Conservation (phyloP, 106 monocot species). For the Dendrobium nobile region DNA sequence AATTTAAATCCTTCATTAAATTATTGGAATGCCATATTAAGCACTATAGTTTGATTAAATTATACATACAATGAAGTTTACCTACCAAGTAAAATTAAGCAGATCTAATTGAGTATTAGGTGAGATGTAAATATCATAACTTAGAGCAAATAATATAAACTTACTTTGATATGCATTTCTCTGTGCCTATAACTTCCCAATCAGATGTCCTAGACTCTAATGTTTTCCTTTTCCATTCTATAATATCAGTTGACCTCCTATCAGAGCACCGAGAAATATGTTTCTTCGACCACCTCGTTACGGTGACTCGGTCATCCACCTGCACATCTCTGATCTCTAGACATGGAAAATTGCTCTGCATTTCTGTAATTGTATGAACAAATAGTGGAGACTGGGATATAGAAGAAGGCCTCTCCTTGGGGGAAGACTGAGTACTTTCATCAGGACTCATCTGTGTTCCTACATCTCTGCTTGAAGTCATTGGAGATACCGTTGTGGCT, state of each 20-base stretch:
- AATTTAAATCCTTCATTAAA: neutral
- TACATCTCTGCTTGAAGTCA: constrained; percentile 53
- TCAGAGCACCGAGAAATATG: constrained; percentile 50
- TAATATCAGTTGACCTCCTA: constrained; percentile 44
- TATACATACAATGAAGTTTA: neutral
- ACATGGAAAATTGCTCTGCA: constrained; percentile 41
- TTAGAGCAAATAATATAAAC: constrained; percentile 3
- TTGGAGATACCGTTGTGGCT: constrained; percentile 21
- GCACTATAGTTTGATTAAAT: neutral
- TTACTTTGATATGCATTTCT: constrained; percentile 64
- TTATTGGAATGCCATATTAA: neutral
- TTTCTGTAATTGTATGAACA: constrained; percentile 35
- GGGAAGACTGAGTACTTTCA: constrained; percentile 55
- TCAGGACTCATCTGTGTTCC: constrained; percentile 91
- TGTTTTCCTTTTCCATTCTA: constrained; percentile 67
- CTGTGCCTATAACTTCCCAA: constrained; percentile 44
- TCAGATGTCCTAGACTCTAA: constrained; percentile 25
- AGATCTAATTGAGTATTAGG: neutral
- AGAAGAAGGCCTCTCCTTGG: constrained; percentile 30
- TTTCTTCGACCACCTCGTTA: constrained; percentile 88
- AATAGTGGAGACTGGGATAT: constrained; percentile 23
- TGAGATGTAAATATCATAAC: neutral
- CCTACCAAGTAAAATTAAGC: neutral
- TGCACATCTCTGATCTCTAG: constrained; percentile 84
- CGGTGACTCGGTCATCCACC: constrained; percentile 81